Evolutionary conservation across 2,329 filamentous ascomycete genomes (phyloP), one percentile per base, ranked within the genome.

Genomic region (Talaromyces sp.): DNA sequence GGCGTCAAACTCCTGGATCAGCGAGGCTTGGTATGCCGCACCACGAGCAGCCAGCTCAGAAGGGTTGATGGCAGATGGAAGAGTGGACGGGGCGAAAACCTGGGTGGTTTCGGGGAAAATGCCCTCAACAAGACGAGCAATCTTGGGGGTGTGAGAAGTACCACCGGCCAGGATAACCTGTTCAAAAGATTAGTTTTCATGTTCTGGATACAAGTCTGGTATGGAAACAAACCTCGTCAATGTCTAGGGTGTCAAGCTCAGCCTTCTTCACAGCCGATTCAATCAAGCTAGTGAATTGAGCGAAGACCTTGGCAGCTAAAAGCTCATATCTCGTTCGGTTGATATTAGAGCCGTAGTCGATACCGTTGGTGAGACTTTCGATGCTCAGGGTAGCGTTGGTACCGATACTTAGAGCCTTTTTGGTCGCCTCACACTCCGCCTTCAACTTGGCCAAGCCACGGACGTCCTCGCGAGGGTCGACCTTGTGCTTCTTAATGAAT

Each of bases 401-500:
- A 67, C 94, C 92, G 71, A 97, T 84, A 72, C 90, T 95, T 63
- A 99, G 86, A 27, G 93, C 88, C 82, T 95, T 95, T 85, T 96
- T 97, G 69, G 93, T 89, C 56, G 88, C 85, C 80, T 99, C 95
- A 66, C 92, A 86, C 82, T 98, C 95, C 55, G 92, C 84, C 78
- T 92, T 94, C 68, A 99, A 83, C 85, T 98, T 99, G 64, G 95
- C 93, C 69, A 97, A 81, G 70, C 90, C 89, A 70, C 88, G 88
- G 60, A 88, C 83, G 74, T 95, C 91, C 73, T 88, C 85, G 68
- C 93, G 86, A 27, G 95, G 95, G 77, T 98, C 95, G 62, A 86
- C 86, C 81, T 88, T 89, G 85, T 98, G 87, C 85, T 96, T 96
- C 86, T 99, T 98, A 73, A 95, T 85, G 81, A 99, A 99, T 79